phyloP scores from a whole-genome alignment of 305 asterid species.

The Fraxinus sp. region DNA sequence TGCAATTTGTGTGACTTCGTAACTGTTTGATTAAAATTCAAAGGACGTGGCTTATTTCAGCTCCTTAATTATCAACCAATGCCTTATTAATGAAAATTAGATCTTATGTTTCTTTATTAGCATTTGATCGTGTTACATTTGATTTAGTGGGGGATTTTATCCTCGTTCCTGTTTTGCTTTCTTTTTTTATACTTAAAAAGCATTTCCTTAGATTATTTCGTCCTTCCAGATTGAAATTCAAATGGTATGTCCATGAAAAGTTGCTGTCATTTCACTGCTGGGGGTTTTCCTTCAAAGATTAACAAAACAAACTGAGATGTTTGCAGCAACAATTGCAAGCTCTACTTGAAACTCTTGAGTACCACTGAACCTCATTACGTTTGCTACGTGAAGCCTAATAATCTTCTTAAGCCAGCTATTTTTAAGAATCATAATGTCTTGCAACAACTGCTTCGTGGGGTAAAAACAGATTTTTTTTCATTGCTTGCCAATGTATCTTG shows the following conservation, averaged over 20 bases:
- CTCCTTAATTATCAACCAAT: slow-evolving; percentile 5
- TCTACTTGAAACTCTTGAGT: slow-evolving; percentile 72
- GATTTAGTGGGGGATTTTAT: slow-evolving; percentile 2
- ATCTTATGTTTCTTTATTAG: slow-evolving; percentile 8
- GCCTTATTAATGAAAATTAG: background rate
- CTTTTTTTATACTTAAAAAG: background rate
- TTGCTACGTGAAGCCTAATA: slow-evolving; percentile 32
- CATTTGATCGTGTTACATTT: slow-evolving; percentile 20
- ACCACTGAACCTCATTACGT: slow-evolving; percentile 93
- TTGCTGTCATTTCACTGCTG: background rate
- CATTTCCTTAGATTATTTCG: background rate
- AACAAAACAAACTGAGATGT: background rate
- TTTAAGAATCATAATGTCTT: too few relatives aligned
- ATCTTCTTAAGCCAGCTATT: too few relatives aligned
- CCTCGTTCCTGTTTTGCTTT: background rate
- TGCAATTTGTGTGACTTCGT: background rate
- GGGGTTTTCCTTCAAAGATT: too few relatives aligned
- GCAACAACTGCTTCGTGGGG: too few relatives aligned
- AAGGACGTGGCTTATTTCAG: background rate
- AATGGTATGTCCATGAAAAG: background rate
- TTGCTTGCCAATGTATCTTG: too few relatives aligned
- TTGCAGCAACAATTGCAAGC: slow-evolving; percentile 95
- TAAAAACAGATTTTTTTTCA: too few relatives aligned
- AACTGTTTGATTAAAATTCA: background rate
- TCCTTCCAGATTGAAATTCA: background rate